Conservation (phyloP, 257 asterid genomes). For the Prunella vulgaris region DNA sequence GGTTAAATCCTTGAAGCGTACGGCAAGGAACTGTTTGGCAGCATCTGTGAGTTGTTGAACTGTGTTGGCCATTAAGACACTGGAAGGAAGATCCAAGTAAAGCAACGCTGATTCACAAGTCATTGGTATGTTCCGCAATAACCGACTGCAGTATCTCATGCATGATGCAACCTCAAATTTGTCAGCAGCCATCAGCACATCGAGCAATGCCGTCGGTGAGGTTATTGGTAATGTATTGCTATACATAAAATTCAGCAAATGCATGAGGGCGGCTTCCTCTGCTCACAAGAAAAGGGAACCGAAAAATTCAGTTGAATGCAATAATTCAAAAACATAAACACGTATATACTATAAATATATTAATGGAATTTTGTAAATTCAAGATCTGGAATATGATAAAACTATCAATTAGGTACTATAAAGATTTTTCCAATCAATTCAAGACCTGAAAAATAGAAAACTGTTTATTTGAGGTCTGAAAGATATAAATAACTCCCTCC, state of each 20-base stretch:
- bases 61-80: slow-evolving; percentile 62
- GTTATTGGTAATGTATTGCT: slow-evolving; percentile 57
- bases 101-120: slow-evolving; percentile 82
- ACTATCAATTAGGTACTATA: no score
- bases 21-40: slow-evolving; percentile 71
- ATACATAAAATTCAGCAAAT: slow-evolving; percentile 74
- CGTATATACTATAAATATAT: not conserved
- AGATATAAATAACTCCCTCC: no score
- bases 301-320: slow-evolving; percentile 6
- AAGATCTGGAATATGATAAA: no score
- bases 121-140: slow-evolving; percentile 62
- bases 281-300: slow-evolving; percentile 32
- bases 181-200: slow-evolving; percentile 89
- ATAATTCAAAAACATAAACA: not conserved
- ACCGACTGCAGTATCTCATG: slow-evolving; percentile 76
- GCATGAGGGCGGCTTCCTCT: slow-evolving; percentile 93
- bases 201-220: slow-evolving; percentile 60
- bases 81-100: slow-evolving; percentile 86
- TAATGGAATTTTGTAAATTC: no score
- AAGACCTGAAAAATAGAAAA: no score
- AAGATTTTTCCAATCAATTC: no score
- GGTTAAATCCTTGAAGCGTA: slow-evolving; percentile 65
- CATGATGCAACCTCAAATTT: slow-evolving; percentile 83
- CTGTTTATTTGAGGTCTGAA: no score
- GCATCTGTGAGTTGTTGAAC: slow-evolving; percentile 70